These are phyloP conservation scores for Phialemonium atrogriseum DNA, from an alignment of 2,329 filamentous ascomycete species.

Conservation along the genomic window DNA sequence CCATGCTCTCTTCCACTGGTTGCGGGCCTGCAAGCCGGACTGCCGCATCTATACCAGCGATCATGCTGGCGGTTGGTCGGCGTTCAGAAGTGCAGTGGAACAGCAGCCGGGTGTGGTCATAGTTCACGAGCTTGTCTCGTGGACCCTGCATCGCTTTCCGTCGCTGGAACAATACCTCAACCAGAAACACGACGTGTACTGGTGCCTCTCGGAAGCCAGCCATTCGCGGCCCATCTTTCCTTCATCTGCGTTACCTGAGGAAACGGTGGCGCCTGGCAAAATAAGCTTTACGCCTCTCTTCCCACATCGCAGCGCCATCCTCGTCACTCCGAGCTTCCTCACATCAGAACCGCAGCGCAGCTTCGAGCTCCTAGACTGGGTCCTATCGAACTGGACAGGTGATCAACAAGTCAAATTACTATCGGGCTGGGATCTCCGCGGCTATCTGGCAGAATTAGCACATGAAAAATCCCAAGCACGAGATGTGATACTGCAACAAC, in stretches of 20 bases:
- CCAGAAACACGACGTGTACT: slow-evolving; percentile 23
- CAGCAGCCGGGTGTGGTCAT: slow-evolving; percentile 27
- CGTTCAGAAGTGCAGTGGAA: slow-evolving; percentile 24
- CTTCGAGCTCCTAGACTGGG: slow-evolving; percentile 32
- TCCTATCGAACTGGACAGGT: slow-evolving; percentile 14
- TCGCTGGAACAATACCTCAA: slow-evolving; percentile 24
- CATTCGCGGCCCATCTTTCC: slow-evolving; percentile 19
- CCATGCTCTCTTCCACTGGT: slow-evolving; percentile 34
- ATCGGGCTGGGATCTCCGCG: slow-evolving; percentile 23
- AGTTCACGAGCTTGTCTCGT: slow-evolving; percentile 34
- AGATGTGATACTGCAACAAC: slow-evolving; percentile 8
- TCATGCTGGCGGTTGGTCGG: slow-evolving; percentile 36
- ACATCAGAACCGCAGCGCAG: slow-evolving; percentile 33
- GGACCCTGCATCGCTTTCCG: slow-evolving; percentile 30
- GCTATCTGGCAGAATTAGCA: slow-evolving; percentile 25
- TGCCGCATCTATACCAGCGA: slow-evolving; percentile 34
- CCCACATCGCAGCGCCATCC: slow-evolving; percentile 33
- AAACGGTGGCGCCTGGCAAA: slow-evolving; percentile 18
- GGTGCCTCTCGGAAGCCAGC: slow-evolving; percentile 30
- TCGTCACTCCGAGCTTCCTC: slow-evolving; percentile 42
- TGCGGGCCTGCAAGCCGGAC: slow-evolving; percentile 27
- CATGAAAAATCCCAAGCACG: slow-evolving; percentile 21
- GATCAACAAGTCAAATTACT: slow-evolving; percentile 22
- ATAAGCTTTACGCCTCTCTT: slow-evolving; percentile 32
- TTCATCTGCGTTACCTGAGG: slow-evolving; percentile 13